Conservation (phyloP, 2,329 filamentous ascomycete species). For the Aspergillus japonicus region DNA sequence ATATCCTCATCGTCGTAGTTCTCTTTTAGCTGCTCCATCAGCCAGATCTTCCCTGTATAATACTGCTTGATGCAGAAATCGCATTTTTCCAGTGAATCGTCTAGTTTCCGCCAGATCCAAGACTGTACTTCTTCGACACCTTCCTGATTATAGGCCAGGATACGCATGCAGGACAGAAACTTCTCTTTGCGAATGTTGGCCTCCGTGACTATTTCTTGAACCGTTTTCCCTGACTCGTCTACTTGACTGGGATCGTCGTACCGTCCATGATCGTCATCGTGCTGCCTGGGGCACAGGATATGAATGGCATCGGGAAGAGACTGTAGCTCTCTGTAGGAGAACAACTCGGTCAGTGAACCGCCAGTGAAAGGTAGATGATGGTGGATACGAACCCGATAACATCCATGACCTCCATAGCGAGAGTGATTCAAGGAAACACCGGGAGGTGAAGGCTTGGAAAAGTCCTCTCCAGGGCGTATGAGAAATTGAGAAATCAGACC, state of each 20-base stretch:
- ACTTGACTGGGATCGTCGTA: slow-evolving; percentile 59
- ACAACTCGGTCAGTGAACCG: slow-evolving; percentile 15
- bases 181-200: slow-evolving; percentile 58
- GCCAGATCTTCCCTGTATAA: slow-evolving; percentile 65
- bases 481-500: background rate
- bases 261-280: slow-evolving; percentile 62
- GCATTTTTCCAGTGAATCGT: slow-evolving; percentile 61
- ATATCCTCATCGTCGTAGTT: slow-evolving; percentile 49
- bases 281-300: slow-evolving; percentile 65
- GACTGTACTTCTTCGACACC: slow-evolving; percentile 60
- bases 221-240: slow-evolving; percentile 44
- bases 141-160: slow-evolving; percentile 65
- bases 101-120: slow-evolving; percentile 59
- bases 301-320: slow-evolving; percentile 53
- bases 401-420: slow-evolving; percentile 43
- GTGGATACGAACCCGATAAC: slow-evolving; percentile 39
- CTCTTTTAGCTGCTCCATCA: slow-evolving; percentile 63
- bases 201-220: slow-evolving; percentile 52
- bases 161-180: slow-evolving; percentile 66
- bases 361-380: background rate
- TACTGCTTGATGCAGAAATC: slow-evolving; percentile 71
- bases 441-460: background rate
- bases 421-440: background rate
- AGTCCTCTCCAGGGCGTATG: background rate
- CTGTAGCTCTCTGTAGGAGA: slow-evolving; percentile 41